Evolutionary conservation across 306 rosid species (phyloP).

Genomic region (Hippophae rhamnoides): DNA sequence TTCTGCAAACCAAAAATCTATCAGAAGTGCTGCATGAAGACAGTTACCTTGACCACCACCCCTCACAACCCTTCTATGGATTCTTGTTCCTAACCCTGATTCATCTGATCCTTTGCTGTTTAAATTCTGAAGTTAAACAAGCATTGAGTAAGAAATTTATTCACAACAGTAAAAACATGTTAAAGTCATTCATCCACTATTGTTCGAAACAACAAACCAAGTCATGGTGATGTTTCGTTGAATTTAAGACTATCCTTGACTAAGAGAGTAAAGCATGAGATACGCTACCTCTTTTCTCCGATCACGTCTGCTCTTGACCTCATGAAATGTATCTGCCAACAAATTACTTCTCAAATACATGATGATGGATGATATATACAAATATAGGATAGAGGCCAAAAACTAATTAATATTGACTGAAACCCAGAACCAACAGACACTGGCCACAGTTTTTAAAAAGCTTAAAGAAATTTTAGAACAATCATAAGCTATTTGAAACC

Average conservation of each 20-base stretch:
- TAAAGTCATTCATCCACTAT: neutral
- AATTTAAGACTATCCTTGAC: no score
- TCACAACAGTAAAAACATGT: neutral
- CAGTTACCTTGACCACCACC: constrained; percentile 53
- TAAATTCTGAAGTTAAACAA: constrained; percentile 35
- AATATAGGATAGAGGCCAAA: no score
- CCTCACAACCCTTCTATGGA: constrained; percentile 48
- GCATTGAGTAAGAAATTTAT: neutral
- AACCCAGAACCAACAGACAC: no score
- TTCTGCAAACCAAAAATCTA: constrained; percentile 2
- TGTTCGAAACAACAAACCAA: no score
- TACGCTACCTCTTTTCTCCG: constrained; percentile 55
- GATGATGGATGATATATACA: neutral
- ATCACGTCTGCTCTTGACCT: constrained; percentile 58
- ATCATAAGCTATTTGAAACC: no score
- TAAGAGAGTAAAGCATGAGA: no score
- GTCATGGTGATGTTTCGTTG: no score
- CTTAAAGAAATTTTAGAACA: no score
- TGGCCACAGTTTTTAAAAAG: no score
- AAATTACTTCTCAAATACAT: constrained; percentile 39
- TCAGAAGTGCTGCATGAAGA: constrained; percentile 32
- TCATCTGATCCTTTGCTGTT: constrained; percentile 38
- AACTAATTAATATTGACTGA: no score
- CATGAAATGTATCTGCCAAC: constrained; percentile 73
- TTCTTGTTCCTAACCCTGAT: constrained; percentile 30